These are phyloP conservation scores for Candida montana DNA, from an alignment of 805 yeast species.

Conservation along the genomic window DNA sequence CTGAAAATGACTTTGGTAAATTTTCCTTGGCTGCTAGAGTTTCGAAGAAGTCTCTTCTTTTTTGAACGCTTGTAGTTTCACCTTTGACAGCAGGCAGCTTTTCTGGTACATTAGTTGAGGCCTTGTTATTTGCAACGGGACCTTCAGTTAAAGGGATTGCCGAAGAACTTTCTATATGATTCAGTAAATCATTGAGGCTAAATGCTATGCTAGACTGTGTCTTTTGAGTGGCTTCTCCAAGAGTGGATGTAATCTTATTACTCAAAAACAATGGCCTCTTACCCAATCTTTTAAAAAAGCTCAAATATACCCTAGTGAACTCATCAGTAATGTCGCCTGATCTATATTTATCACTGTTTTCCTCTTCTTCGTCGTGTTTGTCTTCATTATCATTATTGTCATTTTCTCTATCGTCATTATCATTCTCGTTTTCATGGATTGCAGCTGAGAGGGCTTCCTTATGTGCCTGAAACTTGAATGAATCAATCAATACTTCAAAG, in stretches of 20 bases:
- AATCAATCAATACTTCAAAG: conserved; percentile 11
- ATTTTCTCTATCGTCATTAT: background rate
- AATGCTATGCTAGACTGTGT: background rate
- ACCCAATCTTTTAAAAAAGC: conserved; percentile 2
- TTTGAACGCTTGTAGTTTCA: conserved; percentile 8
- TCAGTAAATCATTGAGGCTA: conserved; percentile 6
- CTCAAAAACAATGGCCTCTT: background rate
- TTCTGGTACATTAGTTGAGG: background rate
- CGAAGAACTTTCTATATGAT: conserved; percentile 7
- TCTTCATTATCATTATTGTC: background rate
- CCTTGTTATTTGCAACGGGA: background rate
- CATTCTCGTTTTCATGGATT: background rate
- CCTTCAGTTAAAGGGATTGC: background rate
- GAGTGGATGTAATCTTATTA: background rate
- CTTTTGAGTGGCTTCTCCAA: background rate
- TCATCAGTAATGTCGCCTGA: conserved; percentile 6
- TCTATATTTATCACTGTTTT: background rate
- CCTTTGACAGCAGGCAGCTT: background rate
- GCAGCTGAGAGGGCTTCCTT: background rate
- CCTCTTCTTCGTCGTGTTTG: background rate
- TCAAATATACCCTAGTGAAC: conserved; percentile 4
- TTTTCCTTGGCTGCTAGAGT: background rate
- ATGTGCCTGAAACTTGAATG: conserved; percentile 14
- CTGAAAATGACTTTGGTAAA: background rate
- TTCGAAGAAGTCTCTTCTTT: conserved; percentile 19